A percentile compares a stretch with the other conserved stretches of the same genome.
Evolutionary conservation across 306 rosid genomes (phyloP).

Genomic region (Citrullus colocynthis): DNA sequence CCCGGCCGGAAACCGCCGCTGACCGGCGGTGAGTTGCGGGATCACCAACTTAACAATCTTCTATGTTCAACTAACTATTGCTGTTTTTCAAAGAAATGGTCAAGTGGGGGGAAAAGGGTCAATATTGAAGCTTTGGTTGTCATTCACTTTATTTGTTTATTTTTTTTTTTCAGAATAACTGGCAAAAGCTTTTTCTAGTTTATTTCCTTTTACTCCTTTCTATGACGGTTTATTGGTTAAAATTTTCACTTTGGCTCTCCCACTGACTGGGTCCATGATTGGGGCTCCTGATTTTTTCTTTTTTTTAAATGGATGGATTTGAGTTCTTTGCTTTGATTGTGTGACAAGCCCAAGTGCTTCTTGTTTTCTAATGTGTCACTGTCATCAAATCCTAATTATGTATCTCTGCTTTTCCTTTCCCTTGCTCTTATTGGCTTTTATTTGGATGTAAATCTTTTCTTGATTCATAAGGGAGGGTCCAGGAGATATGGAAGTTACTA

Average conservation of each 20-base stretch:
- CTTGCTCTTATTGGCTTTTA: background rate
- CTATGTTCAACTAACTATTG: background rate
- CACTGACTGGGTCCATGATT: background rate
- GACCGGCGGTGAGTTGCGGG: slow-evolving; percentile 1
- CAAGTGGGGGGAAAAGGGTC: background rate
- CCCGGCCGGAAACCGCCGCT: background rate
- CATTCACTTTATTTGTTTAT: background rate
- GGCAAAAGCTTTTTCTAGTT: background rate
- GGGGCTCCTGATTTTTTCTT: background rate
- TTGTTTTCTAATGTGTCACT: background rate
- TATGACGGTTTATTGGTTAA: background rate
- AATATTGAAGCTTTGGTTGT: background rate
- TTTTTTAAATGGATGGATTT: background rate
- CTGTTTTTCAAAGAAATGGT: background rate
- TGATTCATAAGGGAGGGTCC: background rate
- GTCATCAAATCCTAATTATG: background rate
- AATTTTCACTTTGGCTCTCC: background rate
- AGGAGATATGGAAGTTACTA: background rate
- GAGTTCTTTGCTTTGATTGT: slow-evolving; percentile 1
- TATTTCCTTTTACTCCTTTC: background rate
- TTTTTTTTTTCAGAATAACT: background rate
- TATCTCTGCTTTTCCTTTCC: background rate
- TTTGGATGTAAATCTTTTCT: background rate
- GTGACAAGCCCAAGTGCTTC: background rate
- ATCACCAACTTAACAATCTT: background rate